Base-by-base conservation (phyloP, 2,329 filamentous ascomycete species). In the Pseudocercospora macadamiae region DNA sequence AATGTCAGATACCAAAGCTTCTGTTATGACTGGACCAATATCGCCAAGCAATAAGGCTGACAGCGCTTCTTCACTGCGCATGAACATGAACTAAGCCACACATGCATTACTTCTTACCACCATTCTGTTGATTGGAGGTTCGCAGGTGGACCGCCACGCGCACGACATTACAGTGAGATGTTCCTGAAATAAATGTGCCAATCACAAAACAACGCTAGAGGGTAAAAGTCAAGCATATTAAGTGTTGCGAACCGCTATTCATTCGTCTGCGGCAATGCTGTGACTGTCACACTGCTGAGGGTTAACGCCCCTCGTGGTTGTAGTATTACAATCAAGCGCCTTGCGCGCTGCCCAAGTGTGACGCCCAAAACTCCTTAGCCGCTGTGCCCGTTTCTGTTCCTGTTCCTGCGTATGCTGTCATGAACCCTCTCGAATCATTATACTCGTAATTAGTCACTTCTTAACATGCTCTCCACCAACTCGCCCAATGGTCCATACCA, bases 401-500 rank as follows among this genome's bases (percentile, higher is more conserved):
- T 49, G 45, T 12, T 23, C 47, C 19, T 47, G 44, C 25, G 47
- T 30, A 49, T 49, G 47, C 47, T 49, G 26, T 51, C 21, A 21
- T 57, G 26, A 45, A 26, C 36, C 25, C 47, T 49, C 26, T 26
- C 16, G 32, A 34, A 32, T 49, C 47, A 49, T 49, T n/a, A 34
- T 32, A 26, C 47, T 49, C 26, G 47, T 49, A 30, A 34, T 47
- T 32, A 96, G 74, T 97, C 95, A 72, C 92, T 97, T 77, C 88
- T 88, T 79, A 97, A 77, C 93, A 99, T 99, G 75, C 91, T 97
- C 74, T 99, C 95, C 51, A 99, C 95, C 66, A 99, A 79, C 76
- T 99, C 95, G 9, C 93, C 93, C 58, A 99, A 76, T 10, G 95
- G 95, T 1, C 95, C 95, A 89, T 93, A 99, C 80, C 93, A 99